phyloP scores from a whole-genome alignment of 768 basidiomycete genomes.

The Boletus pseudopeckii region DNA sequence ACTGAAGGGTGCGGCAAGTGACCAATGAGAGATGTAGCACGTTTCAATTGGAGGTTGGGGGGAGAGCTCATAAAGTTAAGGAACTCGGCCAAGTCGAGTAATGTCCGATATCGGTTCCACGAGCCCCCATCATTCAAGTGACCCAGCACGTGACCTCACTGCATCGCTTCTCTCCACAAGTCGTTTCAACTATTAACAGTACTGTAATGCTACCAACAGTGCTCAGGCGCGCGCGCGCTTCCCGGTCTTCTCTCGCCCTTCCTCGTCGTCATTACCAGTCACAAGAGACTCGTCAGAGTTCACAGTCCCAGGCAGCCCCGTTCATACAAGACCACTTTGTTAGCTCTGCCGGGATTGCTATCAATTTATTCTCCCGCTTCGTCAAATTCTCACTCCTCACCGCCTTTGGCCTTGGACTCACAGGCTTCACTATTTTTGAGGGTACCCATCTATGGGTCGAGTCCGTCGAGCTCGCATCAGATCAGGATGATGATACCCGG shows the following conservation, averaged over 20 bases:
- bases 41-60: background rate
- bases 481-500: conserved; percentile 49
- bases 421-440: conserved; percentile 50
- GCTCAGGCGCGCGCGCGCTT: conserved; percentile 6
- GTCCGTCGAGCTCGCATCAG: conserved; percentile 43
- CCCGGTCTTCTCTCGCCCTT: background rate
- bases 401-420: conserved; percentile 40
- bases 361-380: conserved; percentile 45
- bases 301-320: conserved; percentile 6
- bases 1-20: background rate
- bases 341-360: conserved; percentile 35
- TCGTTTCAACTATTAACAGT: no score
- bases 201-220: conserved; percentile 21
- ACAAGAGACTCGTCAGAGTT: conserved; percentile 7
- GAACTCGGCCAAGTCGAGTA: no score
- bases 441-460: conserved; percentile 65
- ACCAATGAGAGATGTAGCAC: background rate
- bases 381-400: conserved; percentile 49
- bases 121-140: background rate
- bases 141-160: background rate
- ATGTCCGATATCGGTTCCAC: no score
- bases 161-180: background rate
- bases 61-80: background rate
- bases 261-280: conserved; percentile 17
- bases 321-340: conserved; percentile 35